Base-by-base conservation (phyloP, 2,329 filamentous ascomycete genomes). In the Colletotrichum sp. region DNA sequence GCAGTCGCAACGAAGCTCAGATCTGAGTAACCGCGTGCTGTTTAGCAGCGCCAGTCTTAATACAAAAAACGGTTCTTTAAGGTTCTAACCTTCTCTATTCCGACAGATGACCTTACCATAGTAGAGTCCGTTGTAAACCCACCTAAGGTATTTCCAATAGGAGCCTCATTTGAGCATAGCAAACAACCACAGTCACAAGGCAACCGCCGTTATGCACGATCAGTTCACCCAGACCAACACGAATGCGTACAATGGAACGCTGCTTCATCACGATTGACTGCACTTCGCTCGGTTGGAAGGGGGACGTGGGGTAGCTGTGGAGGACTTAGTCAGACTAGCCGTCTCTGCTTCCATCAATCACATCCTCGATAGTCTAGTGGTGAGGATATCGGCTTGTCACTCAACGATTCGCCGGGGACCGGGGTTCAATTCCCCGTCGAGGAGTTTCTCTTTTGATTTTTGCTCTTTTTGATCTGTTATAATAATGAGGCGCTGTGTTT, bases 311-410 rank as follows among this genome's bases (percentile, higher is more conserved):
- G 9, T 5, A 0, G 5, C 6, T 21, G 44, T 52, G n/a, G n/a
- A 3, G 8, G 34, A n/a, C 18, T 62, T 62, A 62, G 59, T n/a
- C 26, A n/a, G 8, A 12, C 28, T 32, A 8, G 9, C n/a, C n/a
- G n/a, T n/a, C n/a, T n/a, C n/a, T n/a, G n/a, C 8, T 0, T 4
- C 1, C 59, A 62, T 44, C 28, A 16, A 34, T 30, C 66, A 69
- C 52, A 34, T 76, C 73, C 73, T 15, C 63, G 69, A 76, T 76
- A 76, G 73, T 76, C 73, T 76, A 76, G 73, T 76, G 73, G 73
- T 75, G 69, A 75, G 73, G 73, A 76, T 76, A 76, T 76, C 73
- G 39, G 73, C 73, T 76, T 76, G 73, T 76, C 72, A 75, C 15
- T 5, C 13, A 1, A 49, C 59, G 59, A 65, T 65, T 65, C 69